Conservation (phyloP, 805 yeast genomes). For the Aciculoconidium aculeatum region DNA sequence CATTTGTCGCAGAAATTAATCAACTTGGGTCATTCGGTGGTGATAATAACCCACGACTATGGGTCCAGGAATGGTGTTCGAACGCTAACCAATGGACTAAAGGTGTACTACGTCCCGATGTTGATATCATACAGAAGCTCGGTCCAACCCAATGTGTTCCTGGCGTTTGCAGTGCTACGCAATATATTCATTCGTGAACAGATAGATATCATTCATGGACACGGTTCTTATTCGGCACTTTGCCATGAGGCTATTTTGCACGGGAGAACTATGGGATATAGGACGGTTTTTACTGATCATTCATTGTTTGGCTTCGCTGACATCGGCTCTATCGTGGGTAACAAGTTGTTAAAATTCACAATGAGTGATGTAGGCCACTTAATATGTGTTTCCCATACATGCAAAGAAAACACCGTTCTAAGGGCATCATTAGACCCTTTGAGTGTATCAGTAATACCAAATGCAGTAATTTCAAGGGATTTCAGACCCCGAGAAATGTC, state of each 20-base stretch:
- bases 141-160: constrained; percentile 84
- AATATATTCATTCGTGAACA: constrained; percentile 80
- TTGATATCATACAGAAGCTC: constrained; percentile 76
- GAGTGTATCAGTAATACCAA: constrained; percentile 85
- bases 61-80: constrained; percentile 79
- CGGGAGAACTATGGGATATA: constrained; percentile 86
- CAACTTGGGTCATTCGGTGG: constrained; percentile 75
- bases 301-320: constrained; percentile 92
- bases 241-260: constrained; percentile 92
- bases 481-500: constrained; percentile 45
- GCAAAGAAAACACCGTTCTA: constrained; percentile 91
- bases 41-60: constrained; percentile 85
- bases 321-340: constrained; percentile 75
- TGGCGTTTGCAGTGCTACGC: constrained; percentile 78
- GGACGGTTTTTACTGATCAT: constrained; percentile 92
- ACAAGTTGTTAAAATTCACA: constrained; percentile 78
- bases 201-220: constrained; percentile 91
- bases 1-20: constrained; percentile 83
- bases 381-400: constrained; percentile 94
- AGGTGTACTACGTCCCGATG: constrained; percentile 87
- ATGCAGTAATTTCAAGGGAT: constrained; percentile 84
- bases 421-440: constrained; percentile 79
- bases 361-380: constrained; percentile 84
- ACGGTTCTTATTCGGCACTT: constrained; percentile 80
- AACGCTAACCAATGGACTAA: constrained; percentile 80